These are phyloP conservation scores for Metschnikowia similis DNA, from an alignment of 805 yeast species.

Conservation along the genomic window DNA sequence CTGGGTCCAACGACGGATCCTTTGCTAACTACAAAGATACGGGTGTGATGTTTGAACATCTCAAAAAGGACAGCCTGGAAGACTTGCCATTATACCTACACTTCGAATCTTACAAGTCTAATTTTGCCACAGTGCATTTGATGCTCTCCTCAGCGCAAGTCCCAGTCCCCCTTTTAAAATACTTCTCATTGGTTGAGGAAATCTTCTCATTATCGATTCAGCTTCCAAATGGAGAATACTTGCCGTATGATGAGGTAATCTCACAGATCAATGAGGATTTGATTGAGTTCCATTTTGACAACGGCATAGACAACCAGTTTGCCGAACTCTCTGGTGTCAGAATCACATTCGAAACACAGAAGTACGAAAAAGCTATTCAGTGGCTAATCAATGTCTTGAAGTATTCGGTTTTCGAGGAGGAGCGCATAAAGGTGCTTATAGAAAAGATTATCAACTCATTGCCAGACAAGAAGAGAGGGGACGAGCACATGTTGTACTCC, in stretches of 20 bases:
- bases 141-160: constrained; percentile 53
- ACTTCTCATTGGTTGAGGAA: constrained; percentile 59
- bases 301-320: constrained; percentile 56
- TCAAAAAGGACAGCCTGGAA: constrained; percentile 31
- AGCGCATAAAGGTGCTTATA: constrained; percentile 61
- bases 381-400: constrained; percentile 72
- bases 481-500: constrained; percentile 61
- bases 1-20: constrained; percentile 43
- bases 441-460: constrained; percentile 58
- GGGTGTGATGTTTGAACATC: constrained; percentile 18
- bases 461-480: constrained; percentile 62
- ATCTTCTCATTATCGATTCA: constrained; percentile 70
- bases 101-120: constrained; percentile 73
- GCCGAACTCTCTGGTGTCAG: constrained; percentile 63
- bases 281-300: constrained; percentile 51
- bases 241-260: constrained; percentile 75
- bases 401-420: constrained; percentile 65
- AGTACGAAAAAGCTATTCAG: constrained; percentile 64
- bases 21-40: constrained; percentile 26
- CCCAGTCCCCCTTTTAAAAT: constrained; percentile 54
- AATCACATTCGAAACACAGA: constrained; percentile 55
- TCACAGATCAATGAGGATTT: constrained; percentile 70
- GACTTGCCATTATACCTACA: constrained; percentile 68
- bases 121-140: constrained; percentile 68
- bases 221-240: constrained; percentile 52